Evolutionary conservation across 2,329 filamentous ascomycete species (phyloP), one percentile per base, ranked within the genome.

Genomic region (Blastomyces silverae): DNA sequence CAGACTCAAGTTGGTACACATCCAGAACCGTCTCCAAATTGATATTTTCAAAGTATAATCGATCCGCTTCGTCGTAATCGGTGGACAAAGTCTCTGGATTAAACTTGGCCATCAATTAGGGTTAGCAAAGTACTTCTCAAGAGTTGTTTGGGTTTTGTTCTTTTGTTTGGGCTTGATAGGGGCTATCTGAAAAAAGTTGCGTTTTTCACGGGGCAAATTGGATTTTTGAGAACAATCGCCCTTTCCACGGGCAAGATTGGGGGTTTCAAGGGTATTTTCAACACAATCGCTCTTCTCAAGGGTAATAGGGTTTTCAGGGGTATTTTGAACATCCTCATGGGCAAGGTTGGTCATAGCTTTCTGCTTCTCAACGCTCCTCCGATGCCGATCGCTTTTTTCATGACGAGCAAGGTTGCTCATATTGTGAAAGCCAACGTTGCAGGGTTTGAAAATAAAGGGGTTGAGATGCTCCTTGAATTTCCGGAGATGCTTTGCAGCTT

Each of bases 1-100:
- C 87, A 34, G 83, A 83, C 79, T 99, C 94, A 50, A 95, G 80
- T 73, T 94, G 86, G 77, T 97, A 97, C 70, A 97, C 96, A 73
- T 97, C 93, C 22, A 97, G 83, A 0, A 97, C 86, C 0, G 89
- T 93, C 78, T 97, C 93, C 11, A 96, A 77, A 71, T 88, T 92
- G 77, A 97, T 95, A 74, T 93, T 95, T 79, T 97, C 94, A 71
- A 99, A 99, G 77, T 97, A 99, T 13, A 99, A 84, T 64, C 88
- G 86, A 73, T 97, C 94, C 0, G 93, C 92, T 74, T 97, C 93
- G 64, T 97, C 92, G 72, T 93, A 96, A 76, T 99, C 94, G 0
- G 92, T 96, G 69, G 81, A 85, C 0, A 96, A 89, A 0, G 92
- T 96, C 75, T 97, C 92, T 0, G 92, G 92, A 73, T 97, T 96